These are phyloP conservation scores for Microbotryum lychnidis-dioicae DNA, from an alignment of 1,284 basidiomycete genomes.

Conservation along the genomic window DNA sequence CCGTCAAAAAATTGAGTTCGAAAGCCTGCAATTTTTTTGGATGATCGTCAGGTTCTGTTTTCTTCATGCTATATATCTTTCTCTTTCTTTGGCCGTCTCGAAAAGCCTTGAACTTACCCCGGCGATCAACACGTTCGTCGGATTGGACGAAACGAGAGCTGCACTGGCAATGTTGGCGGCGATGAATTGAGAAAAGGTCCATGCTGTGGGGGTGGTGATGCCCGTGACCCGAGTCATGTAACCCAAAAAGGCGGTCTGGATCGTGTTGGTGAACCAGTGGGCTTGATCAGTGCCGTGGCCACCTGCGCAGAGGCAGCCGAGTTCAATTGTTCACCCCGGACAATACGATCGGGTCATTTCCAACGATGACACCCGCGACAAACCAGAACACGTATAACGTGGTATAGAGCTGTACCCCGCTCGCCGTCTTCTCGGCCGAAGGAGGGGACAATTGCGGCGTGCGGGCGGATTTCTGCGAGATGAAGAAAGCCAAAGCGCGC, in stretches of 20 bases:
- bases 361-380: slow-evolving; percentile 65
- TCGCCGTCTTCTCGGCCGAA: slow-evolving; percentile 24
- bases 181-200: slow-evolving; percentile 61
- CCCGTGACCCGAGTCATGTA: slow-evolving; percentile 71
- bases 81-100: too few relatives aligned
- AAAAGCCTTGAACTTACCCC: slow-evolving; percentile 16
- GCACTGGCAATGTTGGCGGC: slow-evolving; percentile 65
- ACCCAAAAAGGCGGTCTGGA: slow-evolving; percentile 64
- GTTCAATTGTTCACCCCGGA: slow-evolving; percentile 14
- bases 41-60: not conserved
- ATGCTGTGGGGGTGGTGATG: slow-evolving; percentile 46
- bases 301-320: not conserved
- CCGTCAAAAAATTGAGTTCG: slow-evolving; percentile 34
- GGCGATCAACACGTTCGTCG: slow-evolving; percentile 43
- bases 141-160: slow-evolving; percentile 39
- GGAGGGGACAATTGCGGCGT: slow-evolving; percentile 38
- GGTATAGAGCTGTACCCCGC: slow-evolving; percentile 58
- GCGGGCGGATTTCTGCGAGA: slow-evolving; percentile 65
- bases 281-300: not conserved
- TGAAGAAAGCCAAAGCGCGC: slow-evolving; percentile 76
- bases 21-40: slow-evolving; percentile 23
- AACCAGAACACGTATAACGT: slow-evolving; percentile 76
- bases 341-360: slow-evolving; percentile 55
- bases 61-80: not conserved
- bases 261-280: not conserved